Evolutionary conservation across 371 early-diverging fungal species (phyloP).

Genomic region (Saksenaea oblongispora): DNA sequence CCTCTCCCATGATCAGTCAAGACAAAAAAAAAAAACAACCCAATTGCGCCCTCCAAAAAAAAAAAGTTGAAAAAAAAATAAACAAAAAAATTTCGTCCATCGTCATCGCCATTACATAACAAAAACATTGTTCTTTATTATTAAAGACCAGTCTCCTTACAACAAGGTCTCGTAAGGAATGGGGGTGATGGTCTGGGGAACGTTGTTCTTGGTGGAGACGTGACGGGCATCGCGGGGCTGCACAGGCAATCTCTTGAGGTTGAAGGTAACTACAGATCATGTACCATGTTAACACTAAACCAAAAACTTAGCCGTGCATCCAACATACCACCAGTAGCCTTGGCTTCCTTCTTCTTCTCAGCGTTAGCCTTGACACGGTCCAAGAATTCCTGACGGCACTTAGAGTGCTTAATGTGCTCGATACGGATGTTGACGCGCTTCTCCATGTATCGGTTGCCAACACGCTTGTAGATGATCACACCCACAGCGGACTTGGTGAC

Average conservation of each 20-base stretch:
- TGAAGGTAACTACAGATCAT: constrained; percentile 54
- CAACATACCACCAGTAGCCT: constrained; percentile 55
- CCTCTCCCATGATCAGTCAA: too few relatives aligned
- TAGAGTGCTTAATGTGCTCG: constrained; percentile 99
- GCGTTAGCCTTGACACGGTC: constrained; percentile 96
- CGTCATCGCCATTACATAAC: not conserved
- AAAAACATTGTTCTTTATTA: constrained; percentile 3
- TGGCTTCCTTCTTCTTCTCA: constrained; percentile 81
- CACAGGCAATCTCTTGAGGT: constrained; percentile 93
- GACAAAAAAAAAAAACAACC: not conserved
- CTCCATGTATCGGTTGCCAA: constrained; percentile 97
- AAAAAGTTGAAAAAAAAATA: not conserved
- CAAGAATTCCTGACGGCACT: constrained; percentile 99
- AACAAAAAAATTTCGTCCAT: not conserved
- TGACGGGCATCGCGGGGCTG: constrained; percentile 91
- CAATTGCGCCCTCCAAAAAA: not conserved
- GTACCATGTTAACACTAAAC: not conserved
- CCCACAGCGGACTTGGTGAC: constrained; percentile 98
- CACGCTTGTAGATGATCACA: constrained; percentile 98
- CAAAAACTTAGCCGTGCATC: not conserved
- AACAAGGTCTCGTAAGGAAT: constrained; percentile 93
- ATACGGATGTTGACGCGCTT: constrained; percentile 98
- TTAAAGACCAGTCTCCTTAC: constrained; percentile 33
- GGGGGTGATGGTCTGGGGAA: constrained; percentile 90
- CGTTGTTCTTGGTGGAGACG: constrained; percentile 88